phyloP scores from a whole-genome alignment of 768 basidiomycete species.

The Boletus reticuloceps region DNA sequence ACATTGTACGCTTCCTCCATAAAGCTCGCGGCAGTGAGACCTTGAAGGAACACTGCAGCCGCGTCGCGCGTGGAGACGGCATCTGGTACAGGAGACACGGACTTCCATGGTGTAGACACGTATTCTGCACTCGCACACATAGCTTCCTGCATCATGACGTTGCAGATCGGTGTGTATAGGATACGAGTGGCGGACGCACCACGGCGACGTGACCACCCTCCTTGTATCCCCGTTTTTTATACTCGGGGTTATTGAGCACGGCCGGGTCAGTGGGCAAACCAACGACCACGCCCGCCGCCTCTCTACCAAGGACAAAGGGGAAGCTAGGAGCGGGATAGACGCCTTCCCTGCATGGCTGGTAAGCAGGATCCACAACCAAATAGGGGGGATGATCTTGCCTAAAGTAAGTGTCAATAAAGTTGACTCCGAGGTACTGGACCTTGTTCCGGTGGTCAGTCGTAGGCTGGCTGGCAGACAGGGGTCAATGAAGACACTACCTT shows the following conservation, averaged over 20 bases:
- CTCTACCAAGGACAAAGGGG: slow-evolving; percentile 73
- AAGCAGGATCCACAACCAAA: not conserved
- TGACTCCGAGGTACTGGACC: slow-evolving; percentile 78
- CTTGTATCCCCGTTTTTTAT: slow-evolving; percentile 60
- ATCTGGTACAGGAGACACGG: slow-evolving; percentile 63
- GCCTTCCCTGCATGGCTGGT: slow-evolving; percentile 45
- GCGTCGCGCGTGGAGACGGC: slow-evolving; percentile 57
- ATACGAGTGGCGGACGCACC: slow-evolving; percentile 40
- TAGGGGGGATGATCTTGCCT: slow-evolving; percentile 42
- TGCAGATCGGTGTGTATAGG: not conserved
- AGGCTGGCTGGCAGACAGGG: not conserved
- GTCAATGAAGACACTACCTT: slow-evolving; percentile 21
- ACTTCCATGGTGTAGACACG: slow-evolving; percentile 60
- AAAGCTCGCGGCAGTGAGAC: slow-evolving; percentile 73
- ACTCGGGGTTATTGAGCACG: slow-evolving; percentile 59
- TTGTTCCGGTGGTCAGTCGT: slow-evolving; percentile 23
- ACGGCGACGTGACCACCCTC: slow-evolving; percentile 74
- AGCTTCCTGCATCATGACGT: slow-evolving; percentile 37
- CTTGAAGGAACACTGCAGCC: slow-evolving; percentile 70
- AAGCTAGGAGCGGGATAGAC: slow-evolving; percentile 57
- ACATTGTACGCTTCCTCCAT: slow-evolving; percentile 85
- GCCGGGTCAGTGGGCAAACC: slow-evolving; percentile 65
- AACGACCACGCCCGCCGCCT: slow-evolving; percentile 75
- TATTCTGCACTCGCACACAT: slow-evolving; percentile 68
- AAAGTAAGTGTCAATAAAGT: slow-evolving; percentile 86